phyloP scores from a whole-genome alignment of 1,139 yeast genomes.

The Scheffersomyces cryptocercus region DNA sequence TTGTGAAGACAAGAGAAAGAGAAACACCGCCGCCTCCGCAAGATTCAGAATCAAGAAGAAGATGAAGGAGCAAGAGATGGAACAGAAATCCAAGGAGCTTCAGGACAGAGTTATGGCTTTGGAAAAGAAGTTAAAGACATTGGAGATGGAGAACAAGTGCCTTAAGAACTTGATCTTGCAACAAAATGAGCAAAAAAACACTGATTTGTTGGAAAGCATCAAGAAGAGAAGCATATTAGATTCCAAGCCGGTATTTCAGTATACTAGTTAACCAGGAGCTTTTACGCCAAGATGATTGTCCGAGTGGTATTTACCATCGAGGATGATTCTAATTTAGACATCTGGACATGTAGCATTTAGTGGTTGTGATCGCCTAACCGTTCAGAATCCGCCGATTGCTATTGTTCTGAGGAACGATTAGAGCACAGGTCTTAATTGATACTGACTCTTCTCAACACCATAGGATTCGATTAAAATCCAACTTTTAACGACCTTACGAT shows the following conservation, averaged over 20 bases:
- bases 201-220: constrained; percentile 40
- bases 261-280: constrained; percentile 20
- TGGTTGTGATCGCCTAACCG: no score
- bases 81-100: constrained; percentile 45
- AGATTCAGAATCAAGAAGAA: constrained; percentile 63
- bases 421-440: no score
- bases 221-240: constrained; percentile 41
- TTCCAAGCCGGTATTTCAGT: constrained; percentile 33
- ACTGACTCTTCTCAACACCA: not conserved
- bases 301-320: no score
- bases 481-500: constrained; percentile 34
- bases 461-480: constrained; percentile 35
- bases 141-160: constrained; percentile 83
- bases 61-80: constrained; percentile 60
- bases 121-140: constrained; percentile 46
- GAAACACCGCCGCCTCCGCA: constrained; percentile 67
- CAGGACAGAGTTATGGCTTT: constrained; percentile 39
- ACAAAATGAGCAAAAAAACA: constrained; percentile 45
- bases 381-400: no score
- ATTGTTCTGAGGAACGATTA: no score
- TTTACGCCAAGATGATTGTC: no score
- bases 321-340: no score
- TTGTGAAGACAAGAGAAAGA: constrained; percentile 48
- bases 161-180: constrained; percentile 50
- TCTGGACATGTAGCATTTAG: no score